Evolutionary conservation across 2,329 filamentous ascomycete genomes (phyloP).

Genomic region (Ustilaginoidea virens): DNA sequence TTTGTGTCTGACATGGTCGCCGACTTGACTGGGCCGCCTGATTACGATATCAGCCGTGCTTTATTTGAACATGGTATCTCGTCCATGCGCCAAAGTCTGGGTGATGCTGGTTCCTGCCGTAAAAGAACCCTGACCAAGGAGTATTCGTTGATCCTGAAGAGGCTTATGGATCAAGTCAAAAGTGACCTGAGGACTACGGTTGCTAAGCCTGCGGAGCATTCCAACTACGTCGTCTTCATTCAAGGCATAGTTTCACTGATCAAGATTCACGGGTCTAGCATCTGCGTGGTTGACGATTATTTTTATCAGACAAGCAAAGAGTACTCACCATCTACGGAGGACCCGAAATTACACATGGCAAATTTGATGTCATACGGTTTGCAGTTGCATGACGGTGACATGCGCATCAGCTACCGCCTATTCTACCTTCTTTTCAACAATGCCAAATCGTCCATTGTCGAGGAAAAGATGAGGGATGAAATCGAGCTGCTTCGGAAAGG

Average conservation of each 20-base stretch:
- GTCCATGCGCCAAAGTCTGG: slow-evolving; percentile 33
- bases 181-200: slow-evolving; percentile 27
- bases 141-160: slow-evolving; percentile 26
- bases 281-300: slow-evolving; percentile 37
- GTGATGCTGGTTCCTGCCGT: slow-evolving; percentile 19
- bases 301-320: slow-evolving; percentile 40
- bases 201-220: slow-evolving; percentile 24
- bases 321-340: slow-evolving; percentile 38
- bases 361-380: slow-evolving; percentile 40
- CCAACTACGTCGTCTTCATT: slow-evolving; percentile 33
- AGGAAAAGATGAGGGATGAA: slow-evolving; percentile 31
- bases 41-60: slow-evolving; percentile 32
- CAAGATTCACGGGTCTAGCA: slow-evolving; percentile 35
- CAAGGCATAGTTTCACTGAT: slow-evolving; percentile 36
- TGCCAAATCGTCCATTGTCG: slow-evolving; percentile 37
- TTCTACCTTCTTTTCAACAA: slow-evolving; percentile 43
- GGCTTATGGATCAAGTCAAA: slow-evolving; percentile 39
- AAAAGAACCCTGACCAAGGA: slow-evolving; percentile 23
- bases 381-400: slow-evolving; percentile 35
- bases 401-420: slow-evolving; percentile 28
- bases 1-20: slow-evolving; percentile 27
- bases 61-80: slow-evolving; percentile 33
- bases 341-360: slow-evolving; percentile 40
- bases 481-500: slow-evolving; percentile 28
- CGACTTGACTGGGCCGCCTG: slow-evolving; percentile 20